These are phyloP conservation scores for Amanita rubescens DNA, from an alignment of 768 basidiomycete genomes.

Conservation along the genomic window DNA sequence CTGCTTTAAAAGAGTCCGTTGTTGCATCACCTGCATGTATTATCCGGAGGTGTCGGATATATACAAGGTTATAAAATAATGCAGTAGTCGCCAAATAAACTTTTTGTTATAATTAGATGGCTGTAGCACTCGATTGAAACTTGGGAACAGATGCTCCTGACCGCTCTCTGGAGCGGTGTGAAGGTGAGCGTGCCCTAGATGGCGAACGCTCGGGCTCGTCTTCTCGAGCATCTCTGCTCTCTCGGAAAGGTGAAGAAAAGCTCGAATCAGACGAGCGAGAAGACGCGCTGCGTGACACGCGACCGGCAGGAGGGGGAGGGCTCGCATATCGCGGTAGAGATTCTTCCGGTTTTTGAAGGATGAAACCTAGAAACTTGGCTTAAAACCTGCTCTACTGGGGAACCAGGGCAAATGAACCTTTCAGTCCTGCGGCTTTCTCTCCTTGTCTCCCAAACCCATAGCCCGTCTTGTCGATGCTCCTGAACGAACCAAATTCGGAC, in stretches of 20 bases:
- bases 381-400: neutral
- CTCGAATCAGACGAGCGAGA: constrained; percentile 14
- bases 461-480: constrained; percentile 34
- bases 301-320: constrained; percentile 19
- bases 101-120: constrained; percentile 2
- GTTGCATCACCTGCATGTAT: no score
- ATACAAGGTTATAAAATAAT: no score
- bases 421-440: constrained; percentile 67
- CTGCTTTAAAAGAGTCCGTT: no score
- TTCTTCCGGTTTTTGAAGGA: constrained; percentile 52
- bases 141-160: constrained; percentile 8
- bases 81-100: no score
- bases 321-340: constrained; percentile 46
- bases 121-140: constrained; percentile 24
- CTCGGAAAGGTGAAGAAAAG: constrained; percentile 28
- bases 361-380: constrained; percentile 32
- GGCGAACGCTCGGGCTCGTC: neutral
- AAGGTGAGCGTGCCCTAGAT: constrained; percentile 5
- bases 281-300: constrained; percentile 23
- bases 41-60: no score
- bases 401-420: constrained; percentile 32
- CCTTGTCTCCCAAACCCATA: constrained; percentile 79
- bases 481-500: constrained; percentile 18
- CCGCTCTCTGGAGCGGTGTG: neutral
- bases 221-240: constrained; percentile 13